These are phyloP conservation scores for Suhomyces anneliseae DNA, from an alignment of 1,139 yeast species.

Conservation along the genomic window DNA sequence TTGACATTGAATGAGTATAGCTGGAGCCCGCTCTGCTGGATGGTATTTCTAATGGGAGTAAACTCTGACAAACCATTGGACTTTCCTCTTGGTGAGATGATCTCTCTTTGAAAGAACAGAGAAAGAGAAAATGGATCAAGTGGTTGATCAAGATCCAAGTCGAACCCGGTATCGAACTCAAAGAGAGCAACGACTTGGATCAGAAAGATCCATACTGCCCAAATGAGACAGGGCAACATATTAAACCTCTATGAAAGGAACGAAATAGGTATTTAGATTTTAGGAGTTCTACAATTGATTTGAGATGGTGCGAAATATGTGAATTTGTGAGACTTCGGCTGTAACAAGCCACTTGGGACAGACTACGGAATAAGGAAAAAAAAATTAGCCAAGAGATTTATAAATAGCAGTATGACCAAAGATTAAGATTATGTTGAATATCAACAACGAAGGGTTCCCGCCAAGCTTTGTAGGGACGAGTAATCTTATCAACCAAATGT, in stretches of 20 bases:
- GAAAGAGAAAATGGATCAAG: neutral
- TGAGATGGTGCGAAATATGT: no score
- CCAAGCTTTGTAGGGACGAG: no score
- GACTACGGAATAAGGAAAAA: no score
- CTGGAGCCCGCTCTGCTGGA: conserved; percentile 41
- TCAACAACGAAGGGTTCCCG: no score
- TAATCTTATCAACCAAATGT: no score
- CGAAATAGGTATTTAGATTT: no score
- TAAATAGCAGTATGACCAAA: no score
- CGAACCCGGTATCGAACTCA: conserved; percentile 8
- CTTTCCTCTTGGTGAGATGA: neutral
- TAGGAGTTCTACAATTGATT: no score
- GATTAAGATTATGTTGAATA: no score
- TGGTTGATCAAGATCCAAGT: conserved; percentile 3
- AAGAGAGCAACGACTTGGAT: neutral
- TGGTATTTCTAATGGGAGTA: conserved; percentile 42
- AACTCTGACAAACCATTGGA: conserved; percentile 43
- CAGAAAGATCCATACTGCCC: conserved; percentile 1
- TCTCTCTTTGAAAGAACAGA: neutral
- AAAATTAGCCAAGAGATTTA: no score
- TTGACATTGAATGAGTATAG: conserved; percentile 48
- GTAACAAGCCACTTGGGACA: no score
- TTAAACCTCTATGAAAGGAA: neutral
- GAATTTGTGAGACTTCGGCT: no score
- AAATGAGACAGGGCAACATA: neutral